Evolutionary conservation across 2,329 filamentous ascomycete species (phyloP).

Genomic region (Colletotrichum siamense): DNA sequence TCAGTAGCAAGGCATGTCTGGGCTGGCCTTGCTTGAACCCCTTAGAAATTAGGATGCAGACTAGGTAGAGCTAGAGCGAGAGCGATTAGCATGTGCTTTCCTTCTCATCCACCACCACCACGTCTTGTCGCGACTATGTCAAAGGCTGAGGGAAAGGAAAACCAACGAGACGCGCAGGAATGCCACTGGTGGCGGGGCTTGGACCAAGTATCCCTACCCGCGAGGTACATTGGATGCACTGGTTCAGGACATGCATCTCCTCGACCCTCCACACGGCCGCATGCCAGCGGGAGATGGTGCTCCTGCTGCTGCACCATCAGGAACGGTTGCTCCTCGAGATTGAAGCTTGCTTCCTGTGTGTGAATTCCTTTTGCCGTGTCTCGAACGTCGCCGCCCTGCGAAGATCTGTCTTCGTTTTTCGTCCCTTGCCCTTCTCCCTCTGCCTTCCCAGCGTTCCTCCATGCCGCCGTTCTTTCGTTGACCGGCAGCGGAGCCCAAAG

Average conservation of each 20-base stretch:
- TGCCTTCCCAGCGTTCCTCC: not conserved
- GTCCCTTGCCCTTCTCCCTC: not conserved
- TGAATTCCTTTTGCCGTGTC: not conserved
- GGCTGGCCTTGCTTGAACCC: constrained; percentile 9
- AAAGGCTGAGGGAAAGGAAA: not conserved
- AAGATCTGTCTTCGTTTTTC: not conserved
- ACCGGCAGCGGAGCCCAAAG: not conserved
- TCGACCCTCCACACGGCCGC: not conserved
- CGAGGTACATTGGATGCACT: constrained; percentile 3
- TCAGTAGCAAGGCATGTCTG: not conserved
- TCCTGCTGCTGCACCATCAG: not conserved
- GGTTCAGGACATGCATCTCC: not conserved
- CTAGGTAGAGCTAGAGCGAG: not conserved
- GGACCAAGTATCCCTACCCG: constrained; percentile 12
- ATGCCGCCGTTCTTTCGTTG: not conserved
- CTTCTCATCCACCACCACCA: not conserved
- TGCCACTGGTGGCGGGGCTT: constrained; percentile 11
- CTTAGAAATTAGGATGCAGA: constrained; percentile 5
- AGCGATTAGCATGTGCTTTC: constrained; percentile 6
- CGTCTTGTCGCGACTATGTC: not conserved
- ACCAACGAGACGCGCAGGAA: constrained; percentile 14
- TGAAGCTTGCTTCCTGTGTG: too few relatives aligned
- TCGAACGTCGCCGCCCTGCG: not conserved
- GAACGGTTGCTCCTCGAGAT: not conserved
- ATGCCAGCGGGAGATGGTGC: not conserved